These are phyloP conservation scores for Fusarium drepaniforme DNA, from an alignment of 2,329 filamentous ascomycete species.

Conservation along the genomic window DNA sequence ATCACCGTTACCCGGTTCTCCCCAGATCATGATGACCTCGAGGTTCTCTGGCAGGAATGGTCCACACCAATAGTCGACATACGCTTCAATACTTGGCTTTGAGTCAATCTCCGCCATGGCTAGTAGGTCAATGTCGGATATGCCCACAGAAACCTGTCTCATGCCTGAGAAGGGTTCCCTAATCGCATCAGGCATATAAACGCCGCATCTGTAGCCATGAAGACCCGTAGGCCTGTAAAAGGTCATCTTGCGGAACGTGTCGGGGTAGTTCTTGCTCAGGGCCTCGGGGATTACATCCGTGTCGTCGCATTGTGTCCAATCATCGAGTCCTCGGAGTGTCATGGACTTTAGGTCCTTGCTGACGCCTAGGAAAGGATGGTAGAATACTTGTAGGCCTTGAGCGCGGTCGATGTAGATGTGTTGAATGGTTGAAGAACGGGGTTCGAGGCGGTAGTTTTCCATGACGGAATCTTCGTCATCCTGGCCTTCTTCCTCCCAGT, in stretches of 20 bases:
- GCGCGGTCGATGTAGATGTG: background rate
- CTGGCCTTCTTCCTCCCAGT: background rate
- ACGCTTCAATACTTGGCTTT: background rate
- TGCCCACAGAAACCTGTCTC: constrained; percentile 5
- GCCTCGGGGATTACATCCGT: background rate
- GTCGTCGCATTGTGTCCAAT: background rate
- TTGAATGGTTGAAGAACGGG: constrained; percentile 3
- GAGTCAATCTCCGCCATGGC: background rate
- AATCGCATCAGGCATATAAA: background rate
- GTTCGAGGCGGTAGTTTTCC: background rate
- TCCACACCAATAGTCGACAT: background rate
- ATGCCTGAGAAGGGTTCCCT: rapidly evolving
- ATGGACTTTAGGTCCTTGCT: background rate
- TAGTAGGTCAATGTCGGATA: background rate
- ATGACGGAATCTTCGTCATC: background rate
- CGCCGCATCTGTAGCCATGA: background rate
- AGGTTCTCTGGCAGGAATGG: constrained; percentile 1
- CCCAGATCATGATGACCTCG: constrained; percentile 25
- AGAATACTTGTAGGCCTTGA: background rate
- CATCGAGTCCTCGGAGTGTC: constrained; percentile 13
- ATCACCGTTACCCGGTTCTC: background rate
- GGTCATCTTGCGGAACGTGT: constrained; percentile 9
- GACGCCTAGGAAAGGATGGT: background rate
- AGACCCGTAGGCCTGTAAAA: constrained; percentile 17
- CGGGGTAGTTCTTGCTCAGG: background rate